Evolutionary conservation across 352 stramenopile genomes (phyloP).

Genomic region (Phytophthora melonis): DNA sequence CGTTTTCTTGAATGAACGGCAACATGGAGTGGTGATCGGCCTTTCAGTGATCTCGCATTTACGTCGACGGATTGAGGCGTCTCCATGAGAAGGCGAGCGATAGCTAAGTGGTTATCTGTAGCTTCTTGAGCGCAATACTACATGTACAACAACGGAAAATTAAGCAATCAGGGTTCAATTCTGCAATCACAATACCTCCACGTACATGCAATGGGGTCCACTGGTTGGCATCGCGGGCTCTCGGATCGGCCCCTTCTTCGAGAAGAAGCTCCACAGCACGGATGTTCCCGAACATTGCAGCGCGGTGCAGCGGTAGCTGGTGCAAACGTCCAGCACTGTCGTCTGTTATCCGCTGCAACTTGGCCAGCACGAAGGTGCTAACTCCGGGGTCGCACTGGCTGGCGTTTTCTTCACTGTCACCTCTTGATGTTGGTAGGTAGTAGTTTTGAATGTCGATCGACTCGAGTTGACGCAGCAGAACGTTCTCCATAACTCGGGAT

Average conservation of each 20-base stretch:
- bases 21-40: conserved; percentile 64
- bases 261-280: conserved; percentile 52
- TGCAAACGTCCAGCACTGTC: conserved; percentile 37
- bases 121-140: conserved; percentile 63
- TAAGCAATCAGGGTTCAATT: not conserved
- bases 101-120: conserved; percentile 39
- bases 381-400: conserved; percentile 40
- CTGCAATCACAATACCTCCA: conserved; percentile 4
- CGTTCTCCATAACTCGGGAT: conserved; percentile 31
- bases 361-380: conserved; percentile 50
- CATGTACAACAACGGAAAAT: not conserved
- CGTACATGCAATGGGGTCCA: conserved; percentile 73
- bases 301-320: conserved; percentile 54
- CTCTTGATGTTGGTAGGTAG: conserved; percentile 3
- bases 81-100: conserved; percentile 50
- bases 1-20: conserved; percentile 26
- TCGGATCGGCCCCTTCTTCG: conserved; percentile 43
- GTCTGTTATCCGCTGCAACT: conserved; percentile 36
- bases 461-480: conserved; percentile 54
- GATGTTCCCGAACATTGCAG: conserved; percentile 58
- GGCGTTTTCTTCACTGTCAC: not conserved
- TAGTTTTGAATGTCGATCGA: conserved; percentile 44
- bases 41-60: conserved; percentile 58
- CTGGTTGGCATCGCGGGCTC: conserved; percentile 57
- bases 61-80: conserved; percentile 30